A percentile compares a stretch with the other conserved stretches of the same genome.
phyloP scores from a whole-genome alignment of 441 rosid genomes.

The Viola pubescens region DNA sequence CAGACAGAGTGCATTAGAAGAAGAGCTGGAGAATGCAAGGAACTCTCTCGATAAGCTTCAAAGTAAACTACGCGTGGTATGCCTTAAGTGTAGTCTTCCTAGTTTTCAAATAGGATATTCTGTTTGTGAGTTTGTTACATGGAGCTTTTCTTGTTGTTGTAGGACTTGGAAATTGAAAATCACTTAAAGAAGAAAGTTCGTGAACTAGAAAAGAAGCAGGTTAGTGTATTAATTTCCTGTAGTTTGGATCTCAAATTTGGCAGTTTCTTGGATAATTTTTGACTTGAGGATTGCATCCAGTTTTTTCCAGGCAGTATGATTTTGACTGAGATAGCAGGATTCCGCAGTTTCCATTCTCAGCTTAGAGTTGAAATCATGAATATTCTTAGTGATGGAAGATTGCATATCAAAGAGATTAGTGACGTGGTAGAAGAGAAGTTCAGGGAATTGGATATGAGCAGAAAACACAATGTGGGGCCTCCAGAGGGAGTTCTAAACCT shows the following conservation, averaged over 20 bases:
- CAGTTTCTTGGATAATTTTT: not conserved
- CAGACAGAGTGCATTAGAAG: slow-evolving; percentile 97
- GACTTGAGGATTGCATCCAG: slow-evolving; percentile 39
- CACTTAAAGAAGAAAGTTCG: slow-evolving; percentile 76
- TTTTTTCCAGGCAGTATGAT: slow-evolving; percentile 44
- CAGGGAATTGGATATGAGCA: slow-evolving; percentile 24
- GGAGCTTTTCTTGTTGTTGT: slow-evolving; percentile 18
- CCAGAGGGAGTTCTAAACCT: slow-evolving; percentile 27
- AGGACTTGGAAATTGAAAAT: slow-evolving; percentile 95
- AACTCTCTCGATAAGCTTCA: slow-evolving; percentile 57
- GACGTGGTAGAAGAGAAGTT: slow-evolving; percentile 44
- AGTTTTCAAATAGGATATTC: slow-evolving; percentile 5
- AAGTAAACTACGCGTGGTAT: slow-evolving; percentile 75
- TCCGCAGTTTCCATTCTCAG: slow-evolving; percentile 54
- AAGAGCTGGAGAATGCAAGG: slow-evolving; percentile 57
- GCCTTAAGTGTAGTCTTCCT: not conserved
- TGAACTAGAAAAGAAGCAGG: slow-evolving; percentile 73
- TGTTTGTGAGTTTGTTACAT: slow-evolving; percentile 2
- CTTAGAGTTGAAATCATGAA: slow-evolving; percentile 43
- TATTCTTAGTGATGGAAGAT: slow-evolving; percentile 60
- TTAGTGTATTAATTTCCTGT: slow-evolving; percentile 28
- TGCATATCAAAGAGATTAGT: slow-evolving; percentile 35
- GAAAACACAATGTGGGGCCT: slow-evolving; percentile 27
- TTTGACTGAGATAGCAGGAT: slow-evolving; percentile 36
- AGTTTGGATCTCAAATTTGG: not conserved